phyloP scores from a whole-genome alignment of 2,329 filamentous ascomycete species.

The Ophiognomonia clavigignenti-juglandacearum region DNA sequence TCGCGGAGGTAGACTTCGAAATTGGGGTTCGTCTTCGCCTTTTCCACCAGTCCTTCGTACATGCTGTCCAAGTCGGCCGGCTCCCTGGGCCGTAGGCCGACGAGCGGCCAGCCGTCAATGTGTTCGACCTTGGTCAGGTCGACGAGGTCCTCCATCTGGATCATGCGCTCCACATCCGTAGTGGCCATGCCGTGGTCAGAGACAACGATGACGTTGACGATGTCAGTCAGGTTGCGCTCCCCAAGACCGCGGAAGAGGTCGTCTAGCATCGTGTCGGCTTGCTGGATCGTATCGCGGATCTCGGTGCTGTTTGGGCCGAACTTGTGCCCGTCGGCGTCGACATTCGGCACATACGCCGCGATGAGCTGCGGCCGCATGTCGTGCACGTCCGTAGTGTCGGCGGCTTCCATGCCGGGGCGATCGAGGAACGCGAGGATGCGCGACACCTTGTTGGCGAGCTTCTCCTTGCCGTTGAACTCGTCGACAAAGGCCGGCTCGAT shows the following conservation, averaged over 20 bases:
- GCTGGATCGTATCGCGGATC: conserved; percentile 69
- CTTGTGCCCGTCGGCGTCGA: conserved; percentile 80
- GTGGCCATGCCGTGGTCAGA: conserved; percentile 99
- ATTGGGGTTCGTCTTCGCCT: conserved; percentile 57
- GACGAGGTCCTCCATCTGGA: conserved; percentile 87
- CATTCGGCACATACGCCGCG: conserved; percentile 89
- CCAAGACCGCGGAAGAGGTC: conserved; percentile 71
- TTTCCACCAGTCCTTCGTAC: conserved; percentile 55
- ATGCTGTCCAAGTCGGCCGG: conserved; percentile 60
- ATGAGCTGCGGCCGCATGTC: conserved; percentile 80
- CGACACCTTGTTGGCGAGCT: conserved; percentile 68
- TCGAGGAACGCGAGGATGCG: conserved; percentile 82
- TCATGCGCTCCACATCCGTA: conserved; percentile 71
- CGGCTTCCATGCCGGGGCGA: conserved; percentile 65
- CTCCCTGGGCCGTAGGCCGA: conserved; percentile 78
- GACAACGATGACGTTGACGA: conserved; percentile 94
- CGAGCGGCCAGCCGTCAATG: conserved; percentile 90
- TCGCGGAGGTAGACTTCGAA: conserved; percentile 86
- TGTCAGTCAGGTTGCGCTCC: conserved; percentile 74
- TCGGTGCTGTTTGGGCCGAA: conserved; percentile 95
- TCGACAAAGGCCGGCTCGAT: conserved; percentile 77
- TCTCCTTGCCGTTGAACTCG: conserved; percentile 75
- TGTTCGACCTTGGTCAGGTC: conserved; percentile 74
- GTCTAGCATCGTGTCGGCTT: conserved; percentile 81
- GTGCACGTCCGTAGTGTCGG: conserved; percentile 39